Base-by-base conservation (phyloP, 2,329 filamentous ascomycete genomes). In the Emydomyces testavorans region DNA sequence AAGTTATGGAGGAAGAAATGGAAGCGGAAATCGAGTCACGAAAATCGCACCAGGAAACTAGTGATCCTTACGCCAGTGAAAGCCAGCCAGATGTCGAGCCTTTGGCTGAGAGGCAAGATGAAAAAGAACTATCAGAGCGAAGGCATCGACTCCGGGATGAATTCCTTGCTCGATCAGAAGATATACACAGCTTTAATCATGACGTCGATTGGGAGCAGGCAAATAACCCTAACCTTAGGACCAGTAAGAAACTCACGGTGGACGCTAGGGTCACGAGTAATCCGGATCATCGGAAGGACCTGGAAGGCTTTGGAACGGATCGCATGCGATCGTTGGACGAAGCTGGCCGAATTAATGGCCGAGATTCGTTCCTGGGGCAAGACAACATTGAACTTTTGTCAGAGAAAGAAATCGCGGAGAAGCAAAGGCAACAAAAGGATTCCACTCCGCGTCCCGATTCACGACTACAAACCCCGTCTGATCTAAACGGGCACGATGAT, bases 1-100 rank as follows among this genome's bases (percentile, higher is more conserved):
- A 86, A 59, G 82, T 95, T 51, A 79, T 85, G 60, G 86, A 92
- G 60, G 79, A 90, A 52, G 82, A 88, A 55, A 75, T 82, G 43
- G 75, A 78, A 55, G 77, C 78, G 23, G 82, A 88, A 57, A 64
- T 79, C 20, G 42, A 57, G 41, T 46, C 31, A 5, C 35, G 21
- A 29, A 24, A 36, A 18, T 45, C 39, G 13, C 29, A 23, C 6
- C 39, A 44, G n/a, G 47, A 49, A 7, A 21, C 35, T 24, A 26
- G 15, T 10, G 46, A 38, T 36, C 36, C 42, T 13, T 35, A 44
- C 34, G 44, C 39, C 6, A 48, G 37, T 21, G 58, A 53, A 20
- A 48, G 59, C 20, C 55, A 51, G 34, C 53, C 51, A 2, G 60
- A 63, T 40, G 57, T 58, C 1, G 60, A 63, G 11, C 55, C 61